phyloP scores from a whole-genome alignment of 2,329 filamentous ascomycete species.

The Fusarium sublunatum region DNA sequence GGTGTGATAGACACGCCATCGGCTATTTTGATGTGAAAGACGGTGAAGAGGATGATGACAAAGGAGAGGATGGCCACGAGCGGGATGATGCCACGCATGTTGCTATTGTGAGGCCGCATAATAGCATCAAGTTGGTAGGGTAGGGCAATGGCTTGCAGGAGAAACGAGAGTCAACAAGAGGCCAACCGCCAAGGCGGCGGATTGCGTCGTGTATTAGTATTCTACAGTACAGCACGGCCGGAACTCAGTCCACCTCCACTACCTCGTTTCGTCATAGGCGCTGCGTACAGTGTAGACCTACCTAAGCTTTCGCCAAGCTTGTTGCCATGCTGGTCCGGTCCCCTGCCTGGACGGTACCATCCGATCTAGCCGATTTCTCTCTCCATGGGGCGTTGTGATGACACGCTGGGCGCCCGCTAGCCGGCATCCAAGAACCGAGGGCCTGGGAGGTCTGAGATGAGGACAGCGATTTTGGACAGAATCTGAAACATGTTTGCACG shows the following conservation, averaged over 20 bases:
- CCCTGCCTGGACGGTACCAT: conserved; percentile 15
- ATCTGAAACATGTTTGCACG: conserved; percentile 19
- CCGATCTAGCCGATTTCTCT: conserved; percentile 29
- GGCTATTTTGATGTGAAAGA: conserved; percentile 26
- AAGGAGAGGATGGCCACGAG: conserved; percentile 18
- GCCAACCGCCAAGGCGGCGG: not conserved
- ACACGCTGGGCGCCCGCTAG: not conserved
- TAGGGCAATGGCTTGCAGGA: not conserved
- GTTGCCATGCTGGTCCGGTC: not conserved
- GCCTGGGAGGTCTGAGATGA: not conserved
- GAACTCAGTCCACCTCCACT: not conserved
- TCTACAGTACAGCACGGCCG: not conserved
- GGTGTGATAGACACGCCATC: conserved; percentile 19
- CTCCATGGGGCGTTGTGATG: not conserved
- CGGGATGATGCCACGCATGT: conserved; percentile 22
- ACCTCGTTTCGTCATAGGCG: conserved; percentile 22
- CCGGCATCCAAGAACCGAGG: conserved; percentile 2
- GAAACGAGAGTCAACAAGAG: not conserved
- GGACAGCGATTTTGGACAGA: not conserved
- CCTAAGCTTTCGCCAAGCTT: conserved; percentile 37
- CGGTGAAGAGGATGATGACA: conserved; percentile 14
- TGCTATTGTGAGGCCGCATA: conserved; percentile 24
- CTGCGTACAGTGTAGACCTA: not conserved
- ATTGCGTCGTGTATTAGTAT: not conserved
- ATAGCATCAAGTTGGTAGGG: not conserved